These are phyloP conservation scores for Claviceps quebecensis DNA, from an alignment of 2,329 filamentous ascomycete genomes.

Conservation along the genomic window DNA sequence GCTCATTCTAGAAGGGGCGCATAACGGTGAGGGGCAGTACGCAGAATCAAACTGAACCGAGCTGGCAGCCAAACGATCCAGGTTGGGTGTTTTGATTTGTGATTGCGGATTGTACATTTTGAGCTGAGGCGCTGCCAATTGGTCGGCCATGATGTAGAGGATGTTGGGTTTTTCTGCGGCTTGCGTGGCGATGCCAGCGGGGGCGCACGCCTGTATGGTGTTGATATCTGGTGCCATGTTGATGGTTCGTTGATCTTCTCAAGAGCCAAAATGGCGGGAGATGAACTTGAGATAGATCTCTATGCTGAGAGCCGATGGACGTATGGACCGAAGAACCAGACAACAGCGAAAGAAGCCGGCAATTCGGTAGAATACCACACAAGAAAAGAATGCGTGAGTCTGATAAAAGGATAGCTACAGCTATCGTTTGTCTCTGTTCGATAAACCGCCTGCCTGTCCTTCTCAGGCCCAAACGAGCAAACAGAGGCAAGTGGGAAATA, in stretches of 20 bases:
- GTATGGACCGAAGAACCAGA: constrained; percentile 1
- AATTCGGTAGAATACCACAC: constrained; percentile 6
- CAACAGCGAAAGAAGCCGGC: constrained; percentile 3
- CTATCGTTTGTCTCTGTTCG: constrained; percentile 8
- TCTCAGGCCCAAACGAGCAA: background rate
- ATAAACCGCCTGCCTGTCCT: background rate
- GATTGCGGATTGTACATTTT: constrained; percentile 85
- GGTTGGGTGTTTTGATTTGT: constrained; percentile 82
- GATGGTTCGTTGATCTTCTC: background rate
- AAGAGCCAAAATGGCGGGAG: background rate
- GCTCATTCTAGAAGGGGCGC: constrained; percentile 83
- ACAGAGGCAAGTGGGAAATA: background rate
- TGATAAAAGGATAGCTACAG: constrained; percentile 11
- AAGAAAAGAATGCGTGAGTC: constrained; percentile 8
- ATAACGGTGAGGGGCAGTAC: constrained; percentile 87
- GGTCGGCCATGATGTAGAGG: constrained; percentile 88
- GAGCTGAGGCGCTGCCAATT: constrained; percentile 77
- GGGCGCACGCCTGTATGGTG: constrained; percentile 46
- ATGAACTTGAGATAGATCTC: background rate
- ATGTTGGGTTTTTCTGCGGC: constrained; percentile 26
- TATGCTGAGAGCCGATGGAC: background rate
- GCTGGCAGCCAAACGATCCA: constrained; percentile 66
- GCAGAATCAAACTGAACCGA: constrained; percentile 87
- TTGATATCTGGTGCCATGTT: constrained; percentile 62
- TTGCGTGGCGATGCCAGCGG: constrained; percentile 13